phyloP scores from a whole-genome alignment of 768 basidiomycete genomes.

The Collybia mongolica region DNA sequence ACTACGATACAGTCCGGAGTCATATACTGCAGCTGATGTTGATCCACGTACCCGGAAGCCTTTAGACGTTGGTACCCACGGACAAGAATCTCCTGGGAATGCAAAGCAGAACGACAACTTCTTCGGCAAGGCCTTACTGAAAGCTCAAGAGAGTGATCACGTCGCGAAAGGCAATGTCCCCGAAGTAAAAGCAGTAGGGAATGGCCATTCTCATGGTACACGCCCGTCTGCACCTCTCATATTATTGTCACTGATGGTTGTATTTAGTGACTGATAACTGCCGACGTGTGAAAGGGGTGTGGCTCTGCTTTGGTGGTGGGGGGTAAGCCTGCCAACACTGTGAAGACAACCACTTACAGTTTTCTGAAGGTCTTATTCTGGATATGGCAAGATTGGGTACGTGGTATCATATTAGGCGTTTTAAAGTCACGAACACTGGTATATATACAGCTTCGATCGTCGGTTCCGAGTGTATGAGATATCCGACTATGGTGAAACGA shows the following conservation, averaged over 20 bases:
- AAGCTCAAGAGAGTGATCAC: slow-evolving; percentile 70
- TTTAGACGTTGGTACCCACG: slow-evolving; percentile 70
- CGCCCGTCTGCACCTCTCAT: slow-evolving; percentile 3
- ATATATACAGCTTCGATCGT: slow-evolving; percentile 70
- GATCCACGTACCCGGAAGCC: slow-evolving; percentile 56
- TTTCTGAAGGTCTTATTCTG: slow-evolving; percentile 69
- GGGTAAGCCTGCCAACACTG: slow-evolving; percentile 44
- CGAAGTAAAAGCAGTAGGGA: slow-evolving; percentile 86
- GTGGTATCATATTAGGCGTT: slow-evolving; percentile 16
- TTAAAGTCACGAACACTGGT: slow-evolving; percentile 7
- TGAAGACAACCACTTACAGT: neutral
- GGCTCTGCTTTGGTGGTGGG: slow-evolving; percentile 91
- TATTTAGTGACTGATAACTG: slow-evolving; percentile 83
- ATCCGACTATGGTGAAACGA: slow-evolving; percentile 88
- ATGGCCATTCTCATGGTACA: slow-evolving; percentile 89
- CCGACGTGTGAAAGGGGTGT: slow-evolving; percentile 78
- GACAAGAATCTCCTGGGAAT: slow-evolving; percentile 57
- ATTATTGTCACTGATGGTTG: neutral
- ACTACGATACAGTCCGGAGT: slow-evolving; percentile 55
- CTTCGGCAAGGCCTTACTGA: slow-evolving; percentile 78
- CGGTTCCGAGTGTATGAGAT: slow-evolving; percentile 89
- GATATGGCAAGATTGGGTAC: slow-evolving; percentile 76
- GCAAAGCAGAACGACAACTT: slow-evolving; percentile 78
- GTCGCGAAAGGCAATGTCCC: slow-evolving; percentile 40
- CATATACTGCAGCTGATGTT: slow-evolving; percentile 68